A percentile compares a stretch with the other conserved stretches of the same genome.
These are phyloP conservation scores for Apodospora peruviana DNA, from an alignment of 495 filamentous ascomycete genomes.

Conservation along the genomic window DNA sequence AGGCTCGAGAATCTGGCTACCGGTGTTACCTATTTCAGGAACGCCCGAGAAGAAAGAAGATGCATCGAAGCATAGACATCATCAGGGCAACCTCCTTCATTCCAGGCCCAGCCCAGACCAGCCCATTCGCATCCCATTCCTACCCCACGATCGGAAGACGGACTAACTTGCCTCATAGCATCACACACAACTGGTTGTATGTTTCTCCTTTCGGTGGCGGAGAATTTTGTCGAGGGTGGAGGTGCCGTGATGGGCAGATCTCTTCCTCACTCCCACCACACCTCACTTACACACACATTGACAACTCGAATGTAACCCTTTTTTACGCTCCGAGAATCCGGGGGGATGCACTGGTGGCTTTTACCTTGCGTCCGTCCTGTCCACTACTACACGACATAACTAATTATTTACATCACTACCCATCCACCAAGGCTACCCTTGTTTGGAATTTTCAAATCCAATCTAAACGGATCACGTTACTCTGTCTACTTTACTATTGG, in stretches of 20 bases:
- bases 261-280: neutral
- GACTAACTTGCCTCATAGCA: neutral
- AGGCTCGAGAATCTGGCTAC: neutral
- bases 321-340: neutral
- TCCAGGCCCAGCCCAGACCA: neutral
- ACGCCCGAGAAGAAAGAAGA: neutral
- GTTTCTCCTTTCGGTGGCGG: neutral
- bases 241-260: neutral
- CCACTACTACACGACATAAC: neutral
- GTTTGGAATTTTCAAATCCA: neutral
- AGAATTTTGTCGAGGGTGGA: neutral
- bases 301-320: neutral
- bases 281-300: neutral
- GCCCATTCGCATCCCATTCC: neutral
- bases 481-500: neutral
- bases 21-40: slow-evolving; percentile 2
- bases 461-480: neutral
- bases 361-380: neutral
- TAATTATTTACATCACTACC: neutral
- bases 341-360: neutral
- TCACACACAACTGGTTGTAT: neutral
- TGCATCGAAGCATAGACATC: neutral
- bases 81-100: neutral
- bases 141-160: neutral
- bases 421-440: neutral